Conservation (phyloP, 306 rosid genomes). For the Cajanus cajan region DNA sequence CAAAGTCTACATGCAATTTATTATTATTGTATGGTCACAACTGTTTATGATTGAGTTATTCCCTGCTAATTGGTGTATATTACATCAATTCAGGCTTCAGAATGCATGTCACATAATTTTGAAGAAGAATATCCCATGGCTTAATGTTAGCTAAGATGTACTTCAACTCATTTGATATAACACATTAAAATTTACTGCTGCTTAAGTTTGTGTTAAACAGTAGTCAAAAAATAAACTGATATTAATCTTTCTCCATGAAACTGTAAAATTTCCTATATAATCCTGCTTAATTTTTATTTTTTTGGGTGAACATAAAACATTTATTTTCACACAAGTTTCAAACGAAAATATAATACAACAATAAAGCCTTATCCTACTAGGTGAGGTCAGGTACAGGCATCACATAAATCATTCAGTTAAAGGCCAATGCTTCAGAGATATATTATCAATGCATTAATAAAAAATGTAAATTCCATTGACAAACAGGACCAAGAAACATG, state of each 20-base stretch:
- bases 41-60: neutral
- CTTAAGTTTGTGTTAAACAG: neutral
- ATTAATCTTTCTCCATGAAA: neutral
- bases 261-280: neutral
- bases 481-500: slow-evolving; percentile 12
- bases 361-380: neutral
- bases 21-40: neutral
- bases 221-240: neutral
- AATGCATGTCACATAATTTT: neutral
- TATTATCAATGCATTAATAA: neutral
- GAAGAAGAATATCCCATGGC: neutral
- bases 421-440: neutral
- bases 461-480: neutral
- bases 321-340: neutral
- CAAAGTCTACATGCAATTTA: neutral
- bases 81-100: neutral
- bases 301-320: slow-evolving; percentile 11
- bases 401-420: neutral
- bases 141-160: neutral
- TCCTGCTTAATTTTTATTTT: neutral
- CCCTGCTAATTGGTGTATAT: neutral
- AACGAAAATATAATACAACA: neutral
- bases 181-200: neutral
- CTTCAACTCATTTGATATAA: neutral
- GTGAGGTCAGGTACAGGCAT: neutral